These are phyloP conservation scores for Fusarium anthophilum DNA, from an alignment of 2,329 filamentous ascomycete genomes.

Conservation along the genomic window DNA sequence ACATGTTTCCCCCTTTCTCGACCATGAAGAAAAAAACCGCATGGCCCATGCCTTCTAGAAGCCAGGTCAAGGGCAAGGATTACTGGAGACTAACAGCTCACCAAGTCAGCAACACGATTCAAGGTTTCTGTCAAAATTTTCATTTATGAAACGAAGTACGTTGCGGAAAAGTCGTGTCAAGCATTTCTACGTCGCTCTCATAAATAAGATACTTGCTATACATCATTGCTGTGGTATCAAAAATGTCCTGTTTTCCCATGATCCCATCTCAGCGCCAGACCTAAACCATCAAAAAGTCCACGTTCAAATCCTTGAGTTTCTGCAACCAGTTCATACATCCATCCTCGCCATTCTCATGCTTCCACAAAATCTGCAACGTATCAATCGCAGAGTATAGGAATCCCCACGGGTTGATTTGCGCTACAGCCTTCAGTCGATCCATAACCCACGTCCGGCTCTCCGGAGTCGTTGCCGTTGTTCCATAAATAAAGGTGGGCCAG, in stretches of 20 bases:
- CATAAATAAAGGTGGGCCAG: slow-evolving; percentile 66
- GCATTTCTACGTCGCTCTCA: background rate
- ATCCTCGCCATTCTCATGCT: slow-evolving; percentile 44
- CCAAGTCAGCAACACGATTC: background rate
- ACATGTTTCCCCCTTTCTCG: background rate
- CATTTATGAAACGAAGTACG: background rate
- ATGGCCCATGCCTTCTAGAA: slow-evolving; percentile 21
- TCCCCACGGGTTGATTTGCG: slow-evolving; percentile 56
- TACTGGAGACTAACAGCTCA: background rate
- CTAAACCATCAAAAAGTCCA: slow-evolving; percentile 49
- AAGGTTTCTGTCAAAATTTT: background rate
- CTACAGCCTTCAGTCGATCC: slow-evolving; percentile 53
- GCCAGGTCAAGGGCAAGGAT: slow-evolving; percentile 7
- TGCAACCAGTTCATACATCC: slow-evolving; percentile 52
- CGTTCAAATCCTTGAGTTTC: slow-evolving; percentile 51
- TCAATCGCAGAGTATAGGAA: slow-evolving; percentile 58
- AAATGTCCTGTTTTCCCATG: slow-evolving; percentile 28
- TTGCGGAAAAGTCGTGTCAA: background rate
- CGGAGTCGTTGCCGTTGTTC: slow-evolving; percentile 57
- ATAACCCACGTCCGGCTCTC: slow-evolving; percentile 58
- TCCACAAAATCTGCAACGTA: slow-evolving; percentile 56
- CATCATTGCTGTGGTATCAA: slow-evolving; percentile 29
- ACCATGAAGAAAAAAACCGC: slow-evolving; percentile 12
- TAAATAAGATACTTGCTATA: background rate
- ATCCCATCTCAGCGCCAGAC: slow-evolving; percentile 21